Evolutionary conservation across 495 filamentous ascomycete genomes (phyloP), one percentile per base, ranked within the genome.

Genomic region (Lophiotrema nucula): DNA sequence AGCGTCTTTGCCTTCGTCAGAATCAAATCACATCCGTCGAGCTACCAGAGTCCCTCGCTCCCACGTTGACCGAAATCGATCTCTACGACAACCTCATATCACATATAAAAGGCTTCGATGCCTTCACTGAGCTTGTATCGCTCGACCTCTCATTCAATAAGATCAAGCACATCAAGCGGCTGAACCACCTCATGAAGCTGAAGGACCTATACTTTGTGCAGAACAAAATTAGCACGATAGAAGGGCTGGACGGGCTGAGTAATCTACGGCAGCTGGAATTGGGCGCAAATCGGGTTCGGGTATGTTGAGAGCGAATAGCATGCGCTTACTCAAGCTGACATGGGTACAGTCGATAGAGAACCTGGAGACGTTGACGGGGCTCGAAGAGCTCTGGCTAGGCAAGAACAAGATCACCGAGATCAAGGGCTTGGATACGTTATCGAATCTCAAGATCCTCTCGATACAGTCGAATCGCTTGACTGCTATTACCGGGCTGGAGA

Each of bases 91-190:
- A 99, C 69, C 78, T 92, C n/a, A 91, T 98, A 65, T 81, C 84
- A 2, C 91, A 95, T 68, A 81, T 97, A 67, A 83, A 86, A 62
- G 89, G 89, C 28, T 80, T 99, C 25, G 90, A 95, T 24, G 79
- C 83, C 42, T 81, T 97, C 31, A 77, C 74, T 8, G 76, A 88
- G 27, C 78, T 99, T 18, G 89, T 79, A 13, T 88, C 77, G 52
- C 81, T 99, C 45, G 93, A 99, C 69, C 77, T 99, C 33, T 92
- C 88, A 67, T 99, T 96, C 82, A 99, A 99, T 74, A 97, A 96
- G 76, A 92, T 99, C 75, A 97, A 96, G 71, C 92, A 97, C 70
- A 95, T 99, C 79, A 95, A 95, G 75, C 82, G 90, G 67, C 73
- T 97, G 65, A 77, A 81, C 35, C 89, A 95, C 70, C 77, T 98